Base-by-base conservation (phyloP, 2,329 filamentous ascomycete species). In the Colletotrichum horii region DNA sequence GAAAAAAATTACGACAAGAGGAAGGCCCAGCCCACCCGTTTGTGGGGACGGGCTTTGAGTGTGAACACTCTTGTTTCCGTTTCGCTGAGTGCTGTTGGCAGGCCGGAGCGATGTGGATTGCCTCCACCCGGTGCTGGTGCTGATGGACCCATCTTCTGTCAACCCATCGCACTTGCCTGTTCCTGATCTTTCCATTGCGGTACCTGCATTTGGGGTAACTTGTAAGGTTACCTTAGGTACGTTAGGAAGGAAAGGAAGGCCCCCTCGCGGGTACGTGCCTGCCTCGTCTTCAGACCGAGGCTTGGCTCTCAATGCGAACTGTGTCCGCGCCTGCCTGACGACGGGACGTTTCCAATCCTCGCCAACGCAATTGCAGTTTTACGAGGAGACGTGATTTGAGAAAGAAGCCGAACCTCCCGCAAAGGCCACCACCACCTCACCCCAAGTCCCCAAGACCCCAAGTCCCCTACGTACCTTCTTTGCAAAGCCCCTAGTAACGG, bases 251-350 rank as follows among this genome's bases (percentile, higher is more conserved):
- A 58, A 30, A 16, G 24, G 22, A 30, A 30, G 24, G 55, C 24
- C 22, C 24, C 55, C 26, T 36, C 34, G 19, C 26, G 22, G 24
- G 22, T 43, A 68, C 64, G 43, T 52, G 43, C 52, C 69, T 34
- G 16, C 36, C 52, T 48, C 24, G 24, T 26, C 43, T 52, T 22
- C 43, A 22, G n/a, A 32, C 36, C 24, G 48, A 60, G 72, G 60
- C 72, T 74, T 66, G 48, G 68, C 68, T 22, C 61, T 61, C 71
- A 74, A 74, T 74, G 68, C 68, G 68, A 22, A 55, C 61, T 65
- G 66, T 70, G 66, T 70, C 61, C 34, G 61, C 32, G 15, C 43
- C 43, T 52, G 43, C 43, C 43, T 52, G 43, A 52, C 43, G 43
- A 52, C 43, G 43, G n/a, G 34, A 26, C 32, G 36, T 34, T 36